Evolutionary conservation across 1,139 yeast genomes (phyloP).

Genomic region (Insectozyma bohioensis): DNA sequence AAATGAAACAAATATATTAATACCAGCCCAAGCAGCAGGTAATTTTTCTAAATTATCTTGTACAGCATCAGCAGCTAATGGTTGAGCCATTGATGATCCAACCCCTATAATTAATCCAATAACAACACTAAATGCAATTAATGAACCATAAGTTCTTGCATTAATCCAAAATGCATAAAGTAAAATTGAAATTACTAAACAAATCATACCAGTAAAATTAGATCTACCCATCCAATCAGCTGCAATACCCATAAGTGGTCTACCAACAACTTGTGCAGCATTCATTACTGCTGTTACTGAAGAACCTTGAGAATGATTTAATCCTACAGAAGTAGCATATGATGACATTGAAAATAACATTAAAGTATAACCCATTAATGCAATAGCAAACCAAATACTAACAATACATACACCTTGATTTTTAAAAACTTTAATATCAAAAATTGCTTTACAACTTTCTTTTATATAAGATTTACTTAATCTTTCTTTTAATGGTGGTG

Average conservation of each 20-base stretch:
- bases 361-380: slow-evolving; percentile 57
- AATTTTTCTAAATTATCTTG: slow-evolving; percentile 40
- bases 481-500: slow-evolving; percentile 25
- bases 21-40: slow-evolving; percentile 60
- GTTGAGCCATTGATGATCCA: slow-evolving; percentile 63
- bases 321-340: slow-evolving; percentile 60
- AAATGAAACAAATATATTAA: slow-evolving; percentile 49
- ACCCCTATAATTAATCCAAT: slow-evolving; percentile 60
- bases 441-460: slow-evolving; percentile 22
- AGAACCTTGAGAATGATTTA: slow-evolving; percentile 56
- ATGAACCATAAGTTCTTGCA: slow-evolving; percentile 48
- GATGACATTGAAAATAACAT: slow-evolving; percentile 62
- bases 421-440: slow-evolving; percentile 31
- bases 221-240: slow-evolving; percentile 62
- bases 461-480: slow-evolving; percentile 20
- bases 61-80: slow-evolving; percentile 58
- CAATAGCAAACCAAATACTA: slow-evolving; percentile 56
- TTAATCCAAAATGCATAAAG: slow-evolving; percentile 56
- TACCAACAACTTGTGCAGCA: slow-evolving; percentile 63
- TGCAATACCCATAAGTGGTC: slow-evolving; percentile 59
- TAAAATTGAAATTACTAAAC: slow-evolving; percentile 33
- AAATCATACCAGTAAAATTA: slow-evolving; percentile 42
- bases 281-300: slow-evolving; percentile 60
- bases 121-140: slow-evolving; percentile 53
- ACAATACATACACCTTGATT: slow-evolving; percentile 42